phyloP scores from a whole-genome alignment of 768 basidiomycete genomes.

The Nevesoporus exiguus region DNA sequence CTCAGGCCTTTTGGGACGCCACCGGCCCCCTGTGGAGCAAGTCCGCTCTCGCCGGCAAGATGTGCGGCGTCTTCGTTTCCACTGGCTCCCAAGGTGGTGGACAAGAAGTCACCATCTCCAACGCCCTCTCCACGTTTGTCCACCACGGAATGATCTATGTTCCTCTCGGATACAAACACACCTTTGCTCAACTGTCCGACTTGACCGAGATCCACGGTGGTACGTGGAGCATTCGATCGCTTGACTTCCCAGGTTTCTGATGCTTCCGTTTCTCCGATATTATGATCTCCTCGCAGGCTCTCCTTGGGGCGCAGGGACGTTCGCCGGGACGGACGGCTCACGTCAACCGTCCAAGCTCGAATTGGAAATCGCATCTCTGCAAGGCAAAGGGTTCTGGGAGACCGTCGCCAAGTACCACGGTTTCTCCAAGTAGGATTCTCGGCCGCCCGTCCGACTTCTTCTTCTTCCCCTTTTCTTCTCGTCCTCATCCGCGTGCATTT shows the following conservation, averaged over 20 bases:
- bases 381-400: conserved; percentile 56
- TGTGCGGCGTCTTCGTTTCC: conserved; percentile 45
- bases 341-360: conserved; percentile 61
- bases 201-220: conserved; percentile 46
- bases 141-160: conserved; percentile 56
- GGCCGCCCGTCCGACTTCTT: background rate
- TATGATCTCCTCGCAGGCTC: conserved; percentile 45
- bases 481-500: background rate
- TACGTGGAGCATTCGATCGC: conserved; percentile 18
- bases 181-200: conserved; percentile 38
- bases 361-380: conserved; percentile 51
- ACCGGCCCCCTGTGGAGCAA: conserved; percentile 45
- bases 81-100: conserved; percentile 48
- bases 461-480: background rate
- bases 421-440: conserved; percentile 12
- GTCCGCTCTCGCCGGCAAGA: conserved; percentile 44
- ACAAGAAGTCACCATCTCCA: conserved; percentile 39
- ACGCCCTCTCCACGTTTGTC: conserved; percentile 43
- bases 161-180: conserved; percentile 49
- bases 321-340: conserved; percentile 50
- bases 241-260: background rate
- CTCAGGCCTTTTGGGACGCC: conserved; percentile 45
- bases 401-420: conserved; percentile 37
- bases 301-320: conserved; percentile 79
- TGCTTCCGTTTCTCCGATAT: too few relatives aligned